A percentile compares a stretch with the other conserved stretches of the same genome.
Evolutionary conservation across 768 basidiomycete species (phyloP).

Genomic region (Lentinula sp.): DNA sequence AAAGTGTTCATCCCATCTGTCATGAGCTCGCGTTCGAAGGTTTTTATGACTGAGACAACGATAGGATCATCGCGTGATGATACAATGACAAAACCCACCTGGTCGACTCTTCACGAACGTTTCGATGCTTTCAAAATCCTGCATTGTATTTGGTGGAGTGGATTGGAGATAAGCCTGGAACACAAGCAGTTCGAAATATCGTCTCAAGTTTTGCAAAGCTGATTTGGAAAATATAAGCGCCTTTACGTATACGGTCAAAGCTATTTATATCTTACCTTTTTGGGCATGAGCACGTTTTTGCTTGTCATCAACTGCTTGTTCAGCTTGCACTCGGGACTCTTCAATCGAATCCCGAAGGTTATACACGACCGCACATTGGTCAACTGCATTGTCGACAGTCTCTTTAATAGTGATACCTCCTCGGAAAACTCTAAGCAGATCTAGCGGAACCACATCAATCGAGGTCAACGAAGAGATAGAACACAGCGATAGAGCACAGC

Average conservation of each 20-base stretch:
- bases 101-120: conserved; percentile 80
- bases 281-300: conserved; percentile 62
- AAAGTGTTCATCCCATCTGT: conserved; percentile 74
- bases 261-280: conserved; percentile 44
- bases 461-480: background rate
- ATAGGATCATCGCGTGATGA: background rate
- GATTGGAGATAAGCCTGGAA: conserved; percentile 90
- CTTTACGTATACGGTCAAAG: conserved; percentile 3
- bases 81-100: conserved; percentile 37
- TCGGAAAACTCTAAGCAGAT: conserved; percentile 79
- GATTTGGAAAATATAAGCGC: background rate
- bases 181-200: conserved; percentile 81
- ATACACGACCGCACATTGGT: conserved; percentile 75
- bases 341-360: conserved; percentile 91
- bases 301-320: conserved; percentile 68
- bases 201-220: conserved; percentile 77
- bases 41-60: conserved; percentile 70
- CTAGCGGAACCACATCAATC: conserved; percentile 28
- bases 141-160: conserved; percentile 72
- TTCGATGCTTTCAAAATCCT: conserved; percentile 72
- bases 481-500: conserved; percentile 1
- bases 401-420: conserved; percentile 84
- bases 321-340: conserved; percentile 68
- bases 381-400: conserved; percentile 82
- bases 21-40: conserved; percentile 87